Evolutionary conservation across 768 basidiomycete species (phyloP).

Genomic region (Lactarius indigo): DNA sequence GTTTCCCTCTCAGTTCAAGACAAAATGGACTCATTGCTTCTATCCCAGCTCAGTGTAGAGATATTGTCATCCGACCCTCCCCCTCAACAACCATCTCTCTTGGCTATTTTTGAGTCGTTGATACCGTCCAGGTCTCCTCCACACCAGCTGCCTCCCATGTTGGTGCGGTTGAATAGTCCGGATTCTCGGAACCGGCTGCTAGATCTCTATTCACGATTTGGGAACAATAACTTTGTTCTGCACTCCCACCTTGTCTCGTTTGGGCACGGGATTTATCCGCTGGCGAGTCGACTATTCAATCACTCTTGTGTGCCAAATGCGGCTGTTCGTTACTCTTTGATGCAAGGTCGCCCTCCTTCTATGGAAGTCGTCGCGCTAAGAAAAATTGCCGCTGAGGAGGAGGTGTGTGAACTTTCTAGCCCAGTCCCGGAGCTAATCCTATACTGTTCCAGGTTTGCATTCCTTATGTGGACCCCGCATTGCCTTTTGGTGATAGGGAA

Average conservation of each 20-base stretch:
- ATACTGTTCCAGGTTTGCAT: constrained; percentile 56
- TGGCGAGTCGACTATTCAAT: constrained; percentile 78
- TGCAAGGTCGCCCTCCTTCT: constrained; percentile 34
- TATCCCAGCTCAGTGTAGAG: constrained; percentile 59
- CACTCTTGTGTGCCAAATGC: constrained; percentile 80
- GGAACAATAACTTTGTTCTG: constrained; percentile 79
- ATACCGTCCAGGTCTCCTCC: constrained; percentile 25
- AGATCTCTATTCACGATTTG: constrained; percentile 55
- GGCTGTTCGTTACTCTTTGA: constrained; percentile 54
- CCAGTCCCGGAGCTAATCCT: neutral
- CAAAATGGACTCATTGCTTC: constrained; percentile 56
- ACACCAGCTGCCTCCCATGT: constrained; percentile 34
- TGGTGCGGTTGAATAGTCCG: neutral
- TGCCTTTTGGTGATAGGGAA: constrained; percentile 53
- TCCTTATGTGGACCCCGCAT: constrained; percentile 76
- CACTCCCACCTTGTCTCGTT: constrained; percentile 68
- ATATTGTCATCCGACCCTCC: constrained; percentile 26
- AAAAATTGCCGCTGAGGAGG: constrained; percentile 54
- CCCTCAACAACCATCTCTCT: neutral
- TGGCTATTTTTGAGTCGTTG: constrained; percentile 29
- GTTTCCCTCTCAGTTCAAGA: constrained; percentile 50
- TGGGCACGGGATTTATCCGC: constrained; percentile 73
- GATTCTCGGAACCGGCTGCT: constrained; percentile 16
- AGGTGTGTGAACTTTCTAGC: constrained; percentile 43
- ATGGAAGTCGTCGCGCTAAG: constrained; percentile 69